Percentiles rank a stretch among this genome's conserved stretches.
These are phyloP conservation scores for Mortierella claussenii DNA, from an alignment of 192 early-diverging fungal species.

Conservation along the genomic window DNA sequence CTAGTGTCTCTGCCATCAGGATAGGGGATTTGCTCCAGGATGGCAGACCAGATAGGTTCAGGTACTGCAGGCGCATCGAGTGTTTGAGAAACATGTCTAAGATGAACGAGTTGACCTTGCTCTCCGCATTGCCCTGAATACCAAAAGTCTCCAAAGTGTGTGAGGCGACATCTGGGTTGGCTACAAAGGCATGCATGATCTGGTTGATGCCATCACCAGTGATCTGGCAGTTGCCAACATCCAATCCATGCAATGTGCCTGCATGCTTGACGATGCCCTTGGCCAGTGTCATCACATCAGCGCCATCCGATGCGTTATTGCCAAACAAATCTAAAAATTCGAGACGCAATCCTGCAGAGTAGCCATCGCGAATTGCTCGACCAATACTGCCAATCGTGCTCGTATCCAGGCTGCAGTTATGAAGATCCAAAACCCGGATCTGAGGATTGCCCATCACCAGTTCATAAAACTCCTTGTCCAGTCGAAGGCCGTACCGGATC, in stretches of 20 bases:
- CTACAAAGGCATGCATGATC: conserved; percentile 52
- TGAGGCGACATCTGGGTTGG: conserved; percentile 45
- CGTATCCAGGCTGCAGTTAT: conserved; percentile 41
- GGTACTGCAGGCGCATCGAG: conserved; percentile 30
- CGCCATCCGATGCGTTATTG: conserved; percentile 50
- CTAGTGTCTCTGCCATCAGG: conserved; percentile 41
- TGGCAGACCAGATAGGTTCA: conserved; percentile 29
- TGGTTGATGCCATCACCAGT: conserved; percentile 53
- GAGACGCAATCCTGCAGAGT: conserved; percentile 30
- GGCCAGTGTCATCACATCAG: conserved; percentile 50
- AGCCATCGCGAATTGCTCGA: conserved; percentile 41
- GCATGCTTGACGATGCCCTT: conserved; percentile 53
- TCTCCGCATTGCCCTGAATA: conserved; percentile 38
- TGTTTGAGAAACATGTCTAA: conserved; percentile 53
- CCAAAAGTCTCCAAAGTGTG: conserved; percentile 40
- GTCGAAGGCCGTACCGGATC: conserved; percentile 37
- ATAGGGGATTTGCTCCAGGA: conserved; percentile 53
- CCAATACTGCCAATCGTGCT: conserved; percentile 48
- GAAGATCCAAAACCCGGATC: conserved; percentile 30
- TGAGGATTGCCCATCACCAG: conserved; percentile 51
- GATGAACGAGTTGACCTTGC: conserved; percentile 50
- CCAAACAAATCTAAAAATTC: conserved; percentile 34
- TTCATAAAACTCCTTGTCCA: conserved; percentile 53
- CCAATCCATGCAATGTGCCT: conserved; percentile 28
- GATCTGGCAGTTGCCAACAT: conserved; percentile 45